These are phyloP conservation scores for Kokia cookei DNA, from an alignment of 441 rosid genomes.

Conservation along the genomic window DNA sequence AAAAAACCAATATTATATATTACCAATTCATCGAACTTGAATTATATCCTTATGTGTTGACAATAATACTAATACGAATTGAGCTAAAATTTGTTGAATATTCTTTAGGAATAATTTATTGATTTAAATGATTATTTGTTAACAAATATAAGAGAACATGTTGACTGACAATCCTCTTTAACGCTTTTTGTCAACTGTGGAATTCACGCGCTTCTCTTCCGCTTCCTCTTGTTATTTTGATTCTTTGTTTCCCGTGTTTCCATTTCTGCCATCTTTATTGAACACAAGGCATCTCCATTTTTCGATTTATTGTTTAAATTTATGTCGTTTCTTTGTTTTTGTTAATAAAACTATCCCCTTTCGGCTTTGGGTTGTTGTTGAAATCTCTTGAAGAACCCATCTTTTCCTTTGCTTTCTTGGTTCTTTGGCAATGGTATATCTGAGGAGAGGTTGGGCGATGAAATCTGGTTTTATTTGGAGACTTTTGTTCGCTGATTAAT, in stretches of 20 bases:
- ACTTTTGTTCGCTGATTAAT: not conserved
- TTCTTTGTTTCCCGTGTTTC: not conserved
- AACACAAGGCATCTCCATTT: not conserved
- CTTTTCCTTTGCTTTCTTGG: not conserved
- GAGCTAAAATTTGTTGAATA: no score
- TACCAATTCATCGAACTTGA: no score
- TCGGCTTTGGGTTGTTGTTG: not conserved
- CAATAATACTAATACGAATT: no score
- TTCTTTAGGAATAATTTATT: no score
- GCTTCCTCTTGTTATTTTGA: not conserved
- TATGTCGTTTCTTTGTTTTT: not conserved
- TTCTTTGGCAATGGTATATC: not conserved
- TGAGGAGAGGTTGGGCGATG: conserved; percentile 5
- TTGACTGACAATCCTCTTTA: not conserved
- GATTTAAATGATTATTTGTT: no score
- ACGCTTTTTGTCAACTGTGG: conserved; percentile 1
- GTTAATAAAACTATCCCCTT: not conserved
- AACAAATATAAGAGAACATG: no score
- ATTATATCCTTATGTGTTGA: no score
- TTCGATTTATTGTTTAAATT: not conserved
- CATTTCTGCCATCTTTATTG: not conserved
- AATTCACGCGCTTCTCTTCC: conserved; percentile 14
- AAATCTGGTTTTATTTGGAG: conserved; percentile 10
- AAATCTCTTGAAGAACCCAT: not conserved
- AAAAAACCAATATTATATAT: no score